Evolutionary conservation across 2,329 filamentous ascomycete genomes (phyloP).

Genomic region (Aspergillus udagawae): DNA sequence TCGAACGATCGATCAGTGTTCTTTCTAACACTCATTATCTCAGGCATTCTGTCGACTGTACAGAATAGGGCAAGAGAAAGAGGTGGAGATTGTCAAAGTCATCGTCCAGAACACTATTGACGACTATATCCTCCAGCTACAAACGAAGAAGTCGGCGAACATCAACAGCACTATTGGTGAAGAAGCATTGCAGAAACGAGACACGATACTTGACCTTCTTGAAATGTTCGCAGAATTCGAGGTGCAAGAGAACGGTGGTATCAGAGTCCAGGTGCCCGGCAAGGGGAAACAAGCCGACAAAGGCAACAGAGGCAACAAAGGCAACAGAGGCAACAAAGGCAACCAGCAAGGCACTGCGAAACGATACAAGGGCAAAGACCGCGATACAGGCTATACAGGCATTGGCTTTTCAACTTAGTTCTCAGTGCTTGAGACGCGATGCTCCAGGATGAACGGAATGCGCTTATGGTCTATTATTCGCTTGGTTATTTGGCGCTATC

Average conservation of each 20-base stretch:
- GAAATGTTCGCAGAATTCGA: slow-evolving; percentile 23
- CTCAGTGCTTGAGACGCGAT: no score
- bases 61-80: slow-evolving; percentile 52
- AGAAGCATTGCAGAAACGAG: slow-evolving; percentile 10
- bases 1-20: neutral
- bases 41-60: slow-evolving; percentile 57
- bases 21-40: slow-evolving; percentile 1
- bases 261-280: neutral
- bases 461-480: no score
- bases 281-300: slow-evolving; percentile 3
- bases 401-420: no score
- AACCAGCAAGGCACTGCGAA: neutral
- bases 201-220: slow-evolving; percentile 19
- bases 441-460: no score
- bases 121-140: neutral
- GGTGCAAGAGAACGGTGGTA: slow-evolving; percentile 4
- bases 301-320: neutral
- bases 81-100: neutral
- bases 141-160: slow-evolving; percentile 41
- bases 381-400: no score
- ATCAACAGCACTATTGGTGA: slow-evolving; percentile 24
- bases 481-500: neutral
- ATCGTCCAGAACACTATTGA: neutral
- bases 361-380: neutral
- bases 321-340: neutral